A percentile compares a stretch with the other conserved stretches of the same genome.
Conservation (phyloP, 1,139 yeast species). For the Yamadazyma diospyri region DNA sequence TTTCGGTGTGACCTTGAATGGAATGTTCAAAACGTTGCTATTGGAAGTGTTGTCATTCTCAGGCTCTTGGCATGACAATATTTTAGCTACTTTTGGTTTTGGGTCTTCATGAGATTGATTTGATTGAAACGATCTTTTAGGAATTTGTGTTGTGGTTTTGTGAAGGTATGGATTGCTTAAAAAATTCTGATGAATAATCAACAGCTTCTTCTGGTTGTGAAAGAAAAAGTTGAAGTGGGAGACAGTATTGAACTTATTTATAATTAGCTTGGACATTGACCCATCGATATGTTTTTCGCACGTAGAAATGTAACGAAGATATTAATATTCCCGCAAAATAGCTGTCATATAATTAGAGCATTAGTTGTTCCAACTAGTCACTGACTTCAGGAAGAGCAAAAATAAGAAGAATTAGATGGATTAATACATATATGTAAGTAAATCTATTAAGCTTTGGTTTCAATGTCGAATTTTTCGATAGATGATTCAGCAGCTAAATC, state of each 20-base stretch:
- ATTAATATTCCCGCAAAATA: too few species aligned
- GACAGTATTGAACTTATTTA: conserved; percentile 28
- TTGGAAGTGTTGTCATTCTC: too few species aligned
- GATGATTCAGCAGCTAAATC: conserved; percentile 17
- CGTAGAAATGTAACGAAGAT: too few species aligned
- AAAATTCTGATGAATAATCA: conserved; percentile 33
- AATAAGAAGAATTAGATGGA: too few species aligned
- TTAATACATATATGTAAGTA: too few species aligned
- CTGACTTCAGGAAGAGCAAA: too few species aligned
- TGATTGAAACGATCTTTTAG: conserved; percentile 2
- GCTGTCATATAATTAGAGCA: too few species aligned
- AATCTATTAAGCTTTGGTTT: not conserved
- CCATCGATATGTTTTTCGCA: too few species aligned
- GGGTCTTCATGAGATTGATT: not conserved
- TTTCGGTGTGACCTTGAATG: conserved; percentile 54
- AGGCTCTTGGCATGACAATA: conserved; percentile 38
- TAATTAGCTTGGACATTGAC: conserved; percentile 7
- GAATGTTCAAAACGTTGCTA: conserved; percentile 31
- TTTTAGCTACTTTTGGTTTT: conserved; percentile 15
- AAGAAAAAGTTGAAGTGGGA: conserved; percentile 39
- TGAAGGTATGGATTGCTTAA: conserved; percentile 30
- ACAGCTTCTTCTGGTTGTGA: conserved; percentile 32
- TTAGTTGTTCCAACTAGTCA: too few species aligned
- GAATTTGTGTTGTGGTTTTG: conserved; percentile 7
- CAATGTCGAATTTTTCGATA: conserved; percentile 6